Evolutionary conservation across 2,329 filamentous ascomycete genomes (phyloP).

Genomic region (Tolypocladium guangdongense): DNA sequence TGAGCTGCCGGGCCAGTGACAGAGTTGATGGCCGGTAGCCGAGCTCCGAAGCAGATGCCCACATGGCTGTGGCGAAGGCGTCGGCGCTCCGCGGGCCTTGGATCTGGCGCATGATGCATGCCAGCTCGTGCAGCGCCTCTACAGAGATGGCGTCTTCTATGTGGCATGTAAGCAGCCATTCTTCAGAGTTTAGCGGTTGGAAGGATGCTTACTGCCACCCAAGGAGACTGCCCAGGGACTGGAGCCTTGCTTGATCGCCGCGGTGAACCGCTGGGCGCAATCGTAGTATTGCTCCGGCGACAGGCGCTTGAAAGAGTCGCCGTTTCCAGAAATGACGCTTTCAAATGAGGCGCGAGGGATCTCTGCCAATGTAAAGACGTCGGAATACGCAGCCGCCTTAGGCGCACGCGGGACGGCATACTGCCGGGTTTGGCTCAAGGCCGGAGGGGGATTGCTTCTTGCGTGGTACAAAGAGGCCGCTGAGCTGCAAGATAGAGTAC

Average conservation of each 20-base stretch:
- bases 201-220: conserved; percentile 10
- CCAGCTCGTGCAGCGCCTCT: conserved; percentile 14
- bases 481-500: not conserved
- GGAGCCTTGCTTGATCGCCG: conserved; percentile 10
- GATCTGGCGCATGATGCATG: conserved; percentile 14
- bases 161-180: not conserved
- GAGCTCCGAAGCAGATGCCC: conserved; percentile 19
- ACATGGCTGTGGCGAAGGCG: conserved; percentile 14
- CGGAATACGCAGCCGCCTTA: conserved; percentile 2
- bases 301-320: conserved; percentile 7
- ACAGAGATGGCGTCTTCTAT: conserved; percentile 11
- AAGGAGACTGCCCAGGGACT: conserved; percentile 11
- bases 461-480: not conserved
- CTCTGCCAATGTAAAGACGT: conserved; percentile 10
- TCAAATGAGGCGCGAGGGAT: conserved; percentile 13
- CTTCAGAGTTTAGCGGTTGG: not conserved
- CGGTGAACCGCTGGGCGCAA: conserved; percentile 10
- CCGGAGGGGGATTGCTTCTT: not conserved
- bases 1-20: conserved; percentile 13
- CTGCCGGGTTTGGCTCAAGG: not conserved
- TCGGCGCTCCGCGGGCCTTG: conserved; percentile 1
- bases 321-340: conserved; percentile 6
- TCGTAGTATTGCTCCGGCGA: conserved; percentile 14
- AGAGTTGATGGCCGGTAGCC: conserved; percentile 20
- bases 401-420: conserved; percentile 3